Evolutionary conservation across 768 basidiomycete genomes (phyloP).

Genomic region (Chalciporus sphaerocephalus): DNA sequence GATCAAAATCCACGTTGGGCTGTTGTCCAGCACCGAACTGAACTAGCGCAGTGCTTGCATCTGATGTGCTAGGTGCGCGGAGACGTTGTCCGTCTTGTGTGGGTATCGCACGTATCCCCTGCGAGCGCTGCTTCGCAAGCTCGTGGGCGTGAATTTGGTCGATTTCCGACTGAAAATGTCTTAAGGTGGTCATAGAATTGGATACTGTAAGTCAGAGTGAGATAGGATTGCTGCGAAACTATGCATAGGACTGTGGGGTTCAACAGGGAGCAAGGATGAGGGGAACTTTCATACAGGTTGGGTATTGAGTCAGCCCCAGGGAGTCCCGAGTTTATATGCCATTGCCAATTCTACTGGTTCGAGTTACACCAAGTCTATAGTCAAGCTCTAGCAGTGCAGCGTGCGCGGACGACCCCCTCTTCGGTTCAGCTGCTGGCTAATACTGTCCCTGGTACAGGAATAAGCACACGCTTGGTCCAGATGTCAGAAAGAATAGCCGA

Average conservation of each 20-base stretch:
- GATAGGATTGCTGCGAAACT: slow-evolving; percentile 1
- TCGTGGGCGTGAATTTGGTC: slow-evolving; percentile 71
- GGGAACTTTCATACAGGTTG: neutral
- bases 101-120: slow-evolving; percentile 15
- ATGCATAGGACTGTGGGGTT: slow-evolving; percentile 13
- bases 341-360: neutral
- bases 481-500: neutral
- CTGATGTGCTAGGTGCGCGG: slow-evolving; percentile 6
- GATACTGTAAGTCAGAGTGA: slow-evolving; percentile 1
- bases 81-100: slow-evolving; percentile 38
- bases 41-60: neutral
- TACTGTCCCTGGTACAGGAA: no score
- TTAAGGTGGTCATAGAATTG: slow-evolving; percentile 29
- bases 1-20: slow-evolving; percentile 4
- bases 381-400: neutral
- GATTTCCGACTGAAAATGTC: slow-evolving; percentile 61
- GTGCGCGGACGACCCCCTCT: neutral
- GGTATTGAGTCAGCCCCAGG: neutral
- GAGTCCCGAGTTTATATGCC: neutral
- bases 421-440: neutral
- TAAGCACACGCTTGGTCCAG: neutral
- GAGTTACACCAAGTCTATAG: neutral
- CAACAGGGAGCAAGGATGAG: slow-evolving; percentile 2
- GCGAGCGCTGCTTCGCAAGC: slow-evolving; percentile 53
- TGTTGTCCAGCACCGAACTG: neutral